Base-by-base conservation (phyloP, 768 basidiomycete genomes). In the Pulveroboletus sp. region DNA sequence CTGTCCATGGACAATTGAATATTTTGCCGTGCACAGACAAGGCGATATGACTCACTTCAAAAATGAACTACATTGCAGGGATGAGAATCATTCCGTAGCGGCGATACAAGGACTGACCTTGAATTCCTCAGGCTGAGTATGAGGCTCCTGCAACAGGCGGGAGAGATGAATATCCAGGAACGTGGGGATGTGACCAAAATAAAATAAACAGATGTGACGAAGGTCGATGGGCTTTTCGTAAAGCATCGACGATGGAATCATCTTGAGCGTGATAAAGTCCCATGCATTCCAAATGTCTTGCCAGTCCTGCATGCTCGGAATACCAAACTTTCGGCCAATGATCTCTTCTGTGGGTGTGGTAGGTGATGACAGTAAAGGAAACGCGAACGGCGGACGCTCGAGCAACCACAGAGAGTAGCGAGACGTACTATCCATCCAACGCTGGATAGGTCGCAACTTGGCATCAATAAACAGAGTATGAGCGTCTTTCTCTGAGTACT, bases 161-260 rank as follows among this genome's bases (percentile, higher is more conserved):
- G 89, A 89, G 42, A 95, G 69, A 61, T 95, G 87, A 21, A 96
- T 96, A 60, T 96, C 94, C 54, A 94, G 68, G 73, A 95, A 96
- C 17, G 89, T 77, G 2, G 92, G 92, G 40, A 97, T 92, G 65
- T 98, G 96, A 0, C 95, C 95, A 11, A 91, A 63, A 68, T 97
- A 97, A 71, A 99, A 99, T n/a, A 98, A 76, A 62, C 93, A 95
- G 49, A 95, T 93, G 67, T 98, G 94, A 28, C 96, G 79, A 40
- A 98, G 73, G 61, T 96, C 85, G 53, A 98, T 97, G 3, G 95
- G 94, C 64, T 90, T 95, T 64, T 89, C 75, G 64, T 84, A 85
- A 24, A 95, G 74, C 86, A 97, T 89, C 26, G 83, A 79, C 17
- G 78, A 72, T 0, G 93, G 86, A 47, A 97, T 92, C 93, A 97